phyloP scores from a whole-genome alignment of 169 alveolate species.

The Gregarina niphandrodes region DNA sequence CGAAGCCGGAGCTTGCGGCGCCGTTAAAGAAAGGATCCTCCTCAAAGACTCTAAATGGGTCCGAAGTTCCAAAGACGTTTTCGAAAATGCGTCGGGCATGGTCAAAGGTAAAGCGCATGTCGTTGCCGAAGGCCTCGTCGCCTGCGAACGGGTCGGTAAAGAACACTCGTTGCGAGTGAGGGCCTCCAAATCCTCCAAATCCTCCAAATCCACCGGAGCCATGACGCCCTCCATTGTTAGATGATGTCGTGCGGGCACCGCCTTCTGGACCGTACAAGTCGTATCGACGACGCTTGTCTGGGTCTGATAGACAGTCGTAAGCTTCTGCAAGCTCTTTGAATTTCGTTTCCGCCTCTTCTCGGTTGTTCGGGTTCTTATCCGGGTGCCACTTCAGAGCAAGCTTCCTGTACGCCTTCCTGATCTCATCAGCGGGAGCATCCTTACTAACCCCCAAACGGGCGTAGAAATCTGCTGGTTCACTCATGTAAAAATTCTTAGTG shows the following conservation, averaged over 20 bases:
- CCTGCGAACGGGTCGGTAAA: constrained; percentile 1
- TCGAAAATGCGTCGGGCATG: constrained; percentile 13
- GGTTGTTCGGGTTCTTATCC: constrained; percentile 46
- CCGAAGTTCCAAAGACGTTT: constrained; percentile 10
- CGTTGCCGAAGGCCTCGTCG: constrained; percentile 3
- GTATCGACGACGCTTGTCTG: constrained; percentile 37
- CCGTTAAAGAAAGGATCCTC: too few species aligned
- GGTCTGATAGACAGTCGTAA: constrained; percentile 56
- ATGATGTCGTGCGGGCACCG: too few species aligned
- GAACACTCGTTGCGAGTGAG: not conserved
- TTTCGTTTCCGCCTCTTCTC: constrained; percentile 51
- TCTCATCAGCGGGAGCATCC: constrained; percentile 33
- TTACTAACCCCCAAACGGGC: constrained; percentile 24
- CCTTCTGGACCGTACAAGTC: constrained; percentile 5
- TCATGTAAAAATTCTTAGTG: too few species aligned
- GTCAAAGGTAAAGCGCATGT: constrained; percentile 1
- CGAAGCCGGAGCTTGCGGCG: too few species aligned
- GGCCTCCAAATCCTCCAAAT: not conserved
- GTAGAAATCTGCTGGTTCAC: constrained; percentile 20
- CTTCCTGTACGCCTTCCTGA: constrained; percentile 52
- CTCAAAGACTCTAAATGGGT: too few species aligned
- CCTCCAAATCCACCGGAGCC: too few species aligned
- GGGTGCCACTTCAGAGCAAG: constrained; percentile 61
- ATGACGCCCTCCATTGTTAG: too few species aligned
- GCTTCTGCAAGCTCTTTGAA: constrained; percentile 66